Percentiles rank a stretch among this genome's conserved stretches.
These are phyloP conservation scores for Trichoderma pleuroti DNA, from an alignment of 2,329 filamentous ascomycete genomes.

Conservation along the genomic window DNA sequence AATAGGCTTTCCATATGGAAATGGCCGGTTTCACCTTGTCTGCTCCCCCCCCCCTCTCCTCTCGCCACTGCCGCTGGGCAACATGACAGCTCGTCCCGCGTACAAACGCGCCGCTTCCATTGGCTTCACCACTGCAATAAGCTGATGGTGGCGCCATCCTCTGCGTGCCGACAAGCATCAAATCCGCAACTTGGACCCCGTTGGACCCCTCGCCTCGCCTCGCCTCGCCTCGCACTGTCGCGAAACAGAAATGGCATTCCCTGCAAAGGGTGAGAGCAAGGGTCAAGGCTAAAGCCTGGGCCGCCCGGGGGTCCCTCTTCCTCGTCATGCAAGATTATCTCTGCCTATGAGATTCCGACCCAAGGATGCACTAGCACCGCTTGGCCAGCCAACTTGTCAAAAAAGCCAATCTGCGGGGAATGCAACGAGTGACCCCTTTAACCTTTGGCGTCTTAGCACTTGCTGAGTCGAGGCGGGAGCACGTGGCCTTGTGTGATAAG, in stretches of 20 bases:
- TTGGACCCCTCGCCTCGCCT: constrained; percentile 36
- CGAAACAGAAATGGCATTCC: constrained; percentile 46
- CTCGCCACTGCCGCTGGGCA: constrained; percentile 34
- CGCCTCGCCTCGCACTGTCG: constrained; percentile 40
- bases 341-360: constrained; percentile 20
- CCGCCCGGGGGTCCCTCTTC: constrained; percentile 33
- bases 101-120: constrained; percentile 52
- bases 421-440: background rate
- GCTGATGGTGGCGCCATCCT: constrained; percentile 47
- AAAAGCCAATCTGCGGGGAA: constrained; percentile 9
- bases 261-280: constrained; percentile 29
- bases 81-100: constrained; percentile 50
- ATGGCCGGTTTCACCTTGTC: constrained; percentile 39
- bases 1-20: constrained; percentile 23
- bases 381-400: constrained; percentile 3
- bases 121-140: constrained; percentile 45
- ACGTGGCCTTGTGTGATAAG: constrained; percentile 29
- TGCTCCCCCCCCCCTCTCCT: too few relatives aligned
- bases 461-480: constrained; percentile 28
- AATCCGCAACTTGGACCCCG: constrained; percentile 41
- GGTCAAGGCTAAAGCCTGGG: constrained; percentile 38
- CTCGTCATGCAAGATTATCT: constrained; percentile 46
- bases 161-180: constrained; percentile 45
- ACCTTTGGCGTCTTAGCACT: background rate
- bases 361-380: background rate